A percentile compares a stretch with the other conserved stretches of the same genome.
These are phyloP conservation scores for Hanseniaspora taiwanica DNA, from an alignment of 805 yeast species.

Conservation along the genomic window DNA sequence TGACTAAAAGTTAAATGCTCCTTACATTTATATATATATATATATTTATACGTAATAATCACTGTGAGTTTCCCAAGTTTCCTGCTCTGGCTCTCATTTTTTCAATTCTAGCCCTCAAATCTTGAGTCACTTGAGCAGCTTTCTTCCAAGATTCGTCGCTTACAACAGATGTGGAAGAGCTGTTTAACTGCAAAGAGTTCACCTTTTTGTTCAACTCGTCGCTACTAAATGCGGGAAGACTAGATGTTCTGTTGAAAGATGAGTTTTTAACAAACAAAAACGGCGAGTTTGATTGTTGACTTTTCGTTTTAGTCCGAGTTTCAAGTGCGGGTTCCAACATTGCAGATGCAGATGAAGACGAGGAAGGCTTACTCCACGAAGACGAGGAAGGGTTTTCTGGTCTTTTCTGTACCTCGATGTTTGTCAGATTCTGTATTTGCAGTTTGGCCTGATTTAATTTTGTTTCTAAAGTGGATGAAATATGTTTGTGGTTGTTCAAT, in stretches of 20 bases:
- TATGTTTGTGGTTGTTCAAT: neutral
- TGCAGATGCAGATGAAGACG: too few relatives aligned
- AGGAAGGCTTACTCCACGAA: too few relatives aligned
- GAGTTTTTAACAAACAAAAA: too few relatives aligned
- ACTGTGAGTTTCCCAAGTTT: neutral
- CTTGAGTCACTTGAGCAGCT: slow-evolving; percentile 82
- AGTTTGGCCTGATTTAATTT: neutral
- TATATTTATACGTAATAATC: neutral
- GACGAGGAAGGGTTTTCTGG: too few relatives aligned
- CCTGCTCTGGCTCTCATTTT: slow-evolving; percentile 63
- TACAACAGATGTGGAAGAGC: neutral
- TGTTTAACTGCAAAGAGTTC: neutral
- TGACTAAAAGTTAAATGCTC: neutral
- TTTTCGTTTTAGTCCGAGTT: neutral
- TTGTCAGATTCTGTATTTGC: too few relatives aligned
- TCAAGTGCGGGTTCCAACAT: neutral
- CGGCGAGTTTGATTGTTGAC: neutral
- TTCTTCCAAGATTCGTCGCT: slow-evolving; percentile 65
- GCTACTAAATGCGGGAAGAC: neutral
- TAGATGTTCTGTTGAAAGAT: too few relatives aligned
- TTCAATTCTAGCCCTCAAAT: slow-evolving; percentile 75
- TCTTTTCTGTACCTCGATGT: too few relatives aligned
- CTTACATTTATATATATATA: neutral
- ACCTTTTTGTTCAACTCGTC: neutral
- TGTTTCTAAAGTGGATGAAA: neutral